Base-by-base conservation (phyloP, 1,284 basidiomycete species). In the Irpex sp. region DNA sequence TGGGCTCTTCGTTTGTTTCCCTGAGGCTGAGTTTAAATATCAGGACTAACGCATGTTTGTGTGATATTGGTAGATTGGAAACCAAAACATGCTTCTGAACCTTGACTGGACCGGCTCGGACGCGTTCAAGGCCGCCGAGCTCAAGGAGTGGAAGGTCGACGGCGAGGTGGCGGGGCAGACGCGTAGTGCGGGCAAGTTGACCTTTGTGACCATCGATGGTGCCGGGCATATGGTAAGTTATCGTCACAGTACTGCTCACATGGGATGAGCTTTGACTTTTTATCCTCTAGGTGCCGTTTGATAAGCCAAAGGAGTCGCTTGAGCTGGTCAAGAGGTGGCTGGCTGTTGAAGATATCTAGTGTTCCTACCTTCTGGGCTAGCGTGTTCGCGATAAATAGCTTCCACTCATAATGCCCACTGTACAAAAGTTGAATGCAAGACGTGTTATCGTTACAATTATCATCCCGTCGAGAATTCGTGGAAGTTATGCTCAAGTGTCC, bases 211-310 rank as follows among this genome's bases (percentile, higher is more conserved):
- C 1, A 78, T 92, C 10, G 78, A 87, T 65, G 87, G 84, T n/a
- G 91, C 92, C 42, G 92, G 92, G 24, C 90, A 93, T 80, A 88
- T 92, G 90, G 90, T 92, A 78, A 38, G 86, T 80, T 60, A 22
- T 22, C 67, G 49, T 38, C 49, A 27, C 11, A 10, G 38, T 44
- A 69, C 10, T 1, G 78, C 62, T 27, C 18, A 56, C 2, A 24
- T 32, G 4, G 18, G 42, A 11, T 22, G 45, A 24, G 59, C 18
- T 66, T 38, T 18, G 43, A 54, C 13, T 38, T 13, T 13, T 11
- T 56, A n/a, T n/a, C 11, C 27, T 64, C 44, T 60, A 90, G 89
- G 88, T 86, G 67, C 89, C 89, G 13, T 89, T 89, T 74, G 86
- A 91, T 75, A 89, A 90, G 75, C 90, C 89, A 0, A 85, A 84